Evolutionary conservation across 2,329 filamentous ascomycete species (phyloP).

Genomic region (Pseudogymnoascus sp.): DNA sequence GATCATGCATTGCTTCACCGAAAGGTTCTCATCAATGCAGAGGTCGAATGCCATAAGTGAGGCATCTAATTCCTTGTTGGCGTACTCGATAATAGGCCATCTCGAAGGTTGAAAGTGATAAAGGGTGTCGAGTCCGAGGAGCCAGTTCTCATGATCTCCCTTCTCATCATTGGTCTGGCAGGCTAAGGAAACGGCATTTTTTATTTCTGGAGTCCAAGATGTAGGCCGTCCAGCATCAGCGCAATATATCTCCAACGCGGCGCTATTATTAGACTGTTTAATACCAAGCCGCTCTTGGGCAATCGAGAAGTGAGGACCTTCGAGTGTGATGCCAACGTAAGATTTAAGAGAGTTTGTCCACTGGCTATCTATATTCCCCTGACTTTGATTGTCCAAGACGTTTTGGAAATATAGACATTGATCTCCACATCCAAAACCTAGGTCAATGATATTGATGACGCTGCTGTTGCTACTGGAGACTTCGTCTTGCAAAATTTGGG

Average conservation of each 20-base stretch:
- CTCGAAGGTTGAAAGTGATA: constrained; percentile 14
- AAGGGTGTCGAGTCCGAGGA: constrained; percentile 16
- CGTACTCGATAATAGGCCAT: constrained; percentile 13
- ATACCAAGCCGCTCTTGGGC: constrained; percentile 11
- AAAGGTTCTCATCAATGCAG: constrained; percentile 11
- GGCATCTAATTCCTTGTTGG: constrained; percentile 11
- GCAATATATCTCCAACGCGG: constrained; percentile 12
- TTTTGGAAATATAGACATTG: constrained; percentile 15
- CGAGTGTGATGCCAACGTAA: constrained; percentile 15
- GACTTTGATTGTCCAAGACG: neutral
- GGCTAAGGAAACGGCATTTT: neutral
- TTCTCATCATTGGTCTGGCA: neutral
- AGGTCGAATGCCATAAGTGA: constrained; percentile 16
- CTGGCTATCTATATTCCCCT: neutral
- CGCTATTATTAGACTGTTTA: neutral
- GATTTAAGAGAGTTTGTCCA: neutral
- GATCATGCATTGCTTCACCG: neutral
- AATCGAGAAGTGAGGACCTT: constrained; percentile 12
- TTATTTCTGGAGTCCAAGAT: constrained; percentile 13
- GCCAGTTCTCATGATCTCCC: constrained; percentile 10
- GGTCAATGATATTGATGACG: constrained; percentile 10
- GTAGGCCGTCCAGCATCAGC: constrained; percentile 13
- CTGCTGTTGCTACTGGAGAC: neutral
- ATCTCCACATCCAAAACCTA: constrained; percentile 16
- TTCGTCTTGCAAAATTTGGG: constrained; percentile 11